phyloP scores from a whole-genome alignment of 768 basidiomycete genomes.

The Dentipellis sp. region DNA sequence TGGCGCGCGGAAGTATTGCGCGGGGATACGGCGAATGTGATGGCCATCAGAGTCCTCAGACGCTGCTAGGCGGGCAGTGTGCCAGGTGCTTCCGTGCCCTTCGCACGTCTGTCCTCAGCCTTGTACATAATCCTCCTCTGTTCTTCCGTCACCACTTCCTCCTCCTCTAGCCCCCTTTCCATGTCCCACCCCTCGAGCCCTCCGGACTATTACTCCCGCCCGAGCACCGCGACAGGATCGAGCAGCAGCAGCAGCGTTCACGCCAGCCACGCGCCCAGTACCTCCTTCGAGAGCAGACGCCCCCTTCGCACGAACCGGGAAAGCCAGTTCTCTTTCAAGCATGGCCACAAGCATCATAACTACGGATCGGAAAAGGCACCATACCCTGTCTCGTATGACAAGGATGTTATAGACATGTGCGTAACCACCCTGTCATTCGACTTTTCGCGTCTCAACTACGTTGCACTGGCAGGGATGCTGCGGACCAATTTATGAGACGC shows the following conservation, averaged over 20 bases:
- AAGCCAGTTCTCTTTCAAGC: slow-evolving; percentile 45
- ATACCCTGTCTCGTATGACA: slow-evolving; percentile 69
- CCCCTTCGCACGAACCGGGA: slow-evolving; percentile 34
- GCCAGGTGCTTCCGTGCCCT: not conserved
- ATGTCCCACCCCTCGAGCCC: not conserved
- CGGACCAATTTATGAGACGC: slow-evolving; percentile 13
- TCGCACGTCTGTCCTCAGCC: not conserved
- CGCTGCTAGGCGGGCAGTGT: not conserved
- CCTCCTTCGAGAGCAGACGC: slow-evolving; percentile 3
- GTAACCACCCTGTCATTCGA: slow-evolving; percentile 17
- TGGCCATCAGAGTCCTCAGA: not conserved
- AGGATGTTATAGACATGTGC: slow-evolving; percentile 58
- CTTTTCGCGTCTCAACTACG: not conserved
- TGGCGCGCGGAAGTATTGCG: too few relatives aligned
- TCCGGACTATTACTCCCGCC: not conserved
- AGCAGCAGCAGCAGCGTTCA: not conserved
- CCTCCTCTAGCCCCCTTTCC: not conserved
- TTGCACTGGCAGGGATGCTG: slow-evolving; percentile 13
- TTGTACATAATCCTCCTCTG: not conserved
- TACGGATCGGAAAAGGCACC: slow-evolving; percentile 71
- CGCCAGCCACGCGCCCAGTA: not conserved
- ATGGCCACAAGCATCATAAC: slow-evolving; percentile 58
- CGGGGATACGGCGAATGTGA: not conserved
- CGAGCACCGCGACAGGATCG: not conserved
- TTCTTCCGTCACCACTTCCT: not conserved